Evolutionary conservation across 1,139 yeast species (phyloP), one percentile per base, ranked within the genome.

Genomic region (Eremothecium coryli): DNA sequence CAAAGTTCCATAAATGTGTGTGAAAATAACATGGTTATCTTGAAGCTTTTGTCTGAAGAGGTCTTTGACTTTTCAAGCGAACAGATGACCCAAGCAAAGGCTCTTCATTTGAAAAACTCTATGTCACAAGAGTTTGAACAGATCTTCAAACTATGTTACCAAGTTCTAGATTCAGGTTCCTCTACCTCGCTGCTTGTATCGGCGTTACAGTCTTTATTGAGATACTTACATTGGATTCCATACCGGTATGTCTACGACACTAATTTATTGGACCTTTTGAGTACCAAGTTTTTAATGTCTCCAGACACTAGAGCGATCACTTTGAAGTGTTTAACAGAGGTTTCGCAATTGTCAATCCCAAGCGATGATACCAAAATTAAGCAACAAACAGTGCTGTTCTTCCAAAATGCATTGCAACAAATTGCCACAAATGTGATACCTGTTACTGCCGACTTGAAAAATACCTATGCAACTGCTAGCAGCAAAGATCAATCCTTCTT

Each of bases 171-270:
- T 54, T 85, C 84, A 54, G 86, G 95, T 3, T 66, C 76, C 11
- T 81, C 84, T 46, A 78, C 95, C 14, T 76, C 93, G 2, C 70
- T 90, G 46, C 74, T 90, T 39, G 74, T 73, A 37, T 85, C 97
- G 14, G 90, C 99, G 10, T 67, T 90, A 48, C 79, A 80, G 48
- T 79, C 95, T 15, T 64, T 93, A 45, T 67, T 82, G 49, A 79
- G 82, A 56, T 93, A 90, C 59, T 70, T 93, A 43, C 93, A 82
- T 49, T 93, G 98, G 98, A 82, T 90, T 49, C 97, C 97, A 12
- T 65, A 76, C 38, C 85, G 82, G 40, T 93, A 79, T 58, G 78
- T 90, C 37, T 90, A 85, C 61, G 93, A 86, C 58, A 86, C 97
- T 1, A 76, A 84, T 46, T 63, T 90, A 38, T 69, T 88, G 52